phyloP scores from a whole-genome alignment of 1,284 basidiomycete species.

The Heliocybe sulcata region DNA sequence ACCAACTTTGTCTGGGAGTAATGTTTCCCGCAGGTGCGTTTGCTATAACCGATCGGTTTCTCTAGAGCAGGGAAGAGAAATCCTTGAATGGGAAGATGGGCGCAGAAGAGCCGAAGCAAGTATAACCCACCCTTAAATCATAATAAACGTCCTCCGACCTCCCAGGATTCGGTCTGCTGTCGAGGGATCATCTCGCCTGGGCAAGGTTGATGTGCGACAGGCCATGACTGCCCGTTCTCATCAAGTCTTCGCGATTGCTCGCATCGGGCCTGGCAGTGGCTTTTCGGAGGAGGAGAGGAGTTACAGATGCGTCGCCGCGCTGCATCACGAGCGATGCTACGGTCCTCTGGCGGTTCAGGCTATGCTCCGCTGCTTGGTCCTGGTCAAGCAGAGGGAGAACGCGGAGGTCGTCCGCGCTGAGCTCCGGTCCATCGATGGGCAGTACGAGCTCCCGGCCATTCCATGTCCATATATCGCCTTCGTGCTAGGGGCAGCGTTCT shows the following conservation, averaged over 20 bases:
- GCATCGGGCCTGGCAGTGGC: constrained; percentile 18
- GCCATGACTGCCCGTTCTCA: constrained; percentile 10
- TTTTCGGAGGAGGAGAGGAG: constrained; percentile 9
- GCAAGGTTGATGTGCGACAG: background rate
- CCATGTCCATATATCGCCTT: constrained; percentile 22
- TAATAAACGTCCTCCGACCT: no score
- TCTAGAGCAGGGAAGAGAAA: no score
- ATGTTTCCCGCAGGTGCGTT: no score
- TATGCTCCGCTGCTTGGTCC: constrained; percentile 23
- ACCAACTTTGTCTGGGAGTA: no score
- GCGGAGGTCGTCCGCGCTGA: constrained; percentile 27
- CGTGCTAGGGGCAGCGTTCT: constrained; percentile 8
- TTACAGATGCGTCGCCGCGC: constrained; percentile 30
- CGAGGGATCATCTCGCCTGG: no score
- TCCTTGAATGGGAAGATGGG: no score
- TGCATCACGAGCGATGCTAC: constrained; percentile 32
- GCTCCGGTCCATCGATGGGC: constrained; percentile 10
- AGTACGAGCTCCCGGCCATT: constrained; percentile 11
- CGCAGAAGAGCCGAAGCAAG: no score
- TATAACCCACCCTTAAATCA: no score
- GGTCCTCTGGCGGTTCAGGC: constrained; percentile 22
- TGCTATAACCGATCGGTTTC: no score
- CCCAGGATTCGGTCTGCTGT: no score
- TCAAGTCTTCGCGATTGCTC: constrained; percentile 31
- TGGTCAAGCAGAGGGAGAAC: constrained; percentile 27